Conservation (phyloP, 306 rosid genomes). For the Argentina anserina region DNA sequence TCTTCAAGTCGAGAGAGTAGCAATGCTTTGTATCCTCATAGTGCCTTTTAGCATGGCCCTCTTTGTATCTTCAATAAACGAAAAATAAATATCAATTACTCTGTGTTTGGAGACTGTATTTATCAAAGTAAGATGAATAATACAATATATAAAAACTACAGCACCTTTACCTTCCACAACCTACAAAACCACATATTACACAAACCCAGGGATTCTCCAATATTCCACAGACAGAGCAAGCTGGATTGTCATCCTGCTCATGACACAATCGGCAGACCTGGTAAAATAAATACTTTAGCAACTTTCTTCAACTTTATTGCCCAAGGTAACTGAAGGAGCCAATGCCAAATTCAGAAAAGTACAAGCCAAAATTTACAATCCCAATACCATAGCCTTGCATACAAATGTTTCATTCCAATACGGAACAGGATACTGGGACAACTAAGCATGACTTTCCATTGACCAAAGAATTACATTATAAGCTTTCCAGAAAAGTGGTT, state of each 20-base stretch:
- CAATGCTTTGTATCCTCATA: slow-evolving; percentile 83
- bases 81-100: slow-evolving; percentile 4
- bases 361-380: not conserved
- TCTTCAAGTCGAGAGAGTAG: slow-evolving; percentile 85
- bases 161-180: slow-evolving; percentile 84
- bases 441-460: not conserved
- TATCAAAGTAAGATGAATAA: slow-evolving; percentile 18
- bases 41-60: slow-evolving; percentile 91
- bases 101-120: not conserved
- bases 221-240: slow-evolving; percentile 80
- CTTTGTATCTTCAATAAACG: slow-evolving; percentile 56
- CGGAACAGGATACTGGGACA: not conserved
- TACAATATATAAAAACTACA: not conserved
- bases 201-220: slow-evolving; percentile 80
- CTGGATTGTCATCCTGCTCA: slow-evolving; percentile 74
- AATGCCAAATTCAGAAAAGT: not conserved
- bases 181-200: slow-evolving; percentile 86
- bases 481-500: not conserved
- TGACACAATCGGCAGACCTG: slow-evolving; percentile 91
- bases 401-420: not conserved
- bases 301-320: slow-evolving; percentile 17
- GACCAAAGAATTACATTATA: not conserved
- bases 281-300: slow-evolving; percentile 30
- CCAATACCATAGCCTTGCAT: not conserved
- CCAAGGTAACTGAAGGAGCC: not conserved